Evolutionary conservation across 805 yeast species (phyloP).

Genomic region (Candida vartiovaarae): DNA sequence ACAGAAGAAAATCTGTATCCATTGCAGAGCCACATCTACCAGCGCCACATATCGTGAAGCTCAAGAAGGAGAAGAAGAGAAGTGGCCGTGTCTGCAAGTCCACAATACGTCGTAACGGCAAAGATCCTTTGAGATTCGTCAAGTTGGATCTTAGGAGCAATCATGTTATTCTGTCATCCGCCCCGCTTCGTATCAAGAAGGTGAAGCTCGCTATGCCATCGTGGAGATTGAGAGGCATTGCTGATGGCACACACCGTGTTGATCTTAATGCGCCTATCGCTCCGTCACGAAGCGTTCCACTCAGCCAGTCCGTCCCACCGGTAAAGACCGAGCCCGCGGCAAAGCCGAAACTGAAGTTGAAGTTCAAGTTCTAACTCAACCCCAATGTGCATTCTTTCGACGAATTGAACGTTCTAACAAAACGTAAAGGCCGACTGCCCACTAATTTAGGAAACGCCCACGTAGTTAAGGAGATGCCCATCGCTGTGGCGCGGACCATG

Average conservation of each 20-base stretch:
- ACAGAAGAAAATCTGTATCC: background rate
- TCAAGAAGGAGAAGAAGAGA: background rate
- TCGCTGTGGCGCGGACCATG: no score
- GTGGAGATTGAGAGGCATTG: conserved; percentile 1
- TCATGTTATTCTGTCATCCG: conserved; percentile 34
- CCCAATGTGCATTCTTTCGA: background rate
- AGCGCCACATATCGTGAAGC: background rate
- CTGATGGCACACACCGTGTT: background rate
- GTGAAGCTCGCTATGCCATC: conserved; percentile 6
- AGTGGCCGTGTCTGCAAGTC: conserved; percentile 5
- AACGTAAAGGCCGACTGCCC: no score
- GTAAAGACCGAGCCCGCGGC: background rate
- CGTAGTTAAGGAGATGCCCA: no score
- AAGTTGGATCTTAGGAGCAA: conserved; percentile 31
- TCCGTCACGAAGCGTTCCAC: background rate
- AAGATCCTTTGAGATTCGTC: conserved; percentile 35
- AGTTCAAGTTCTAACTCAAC: conserved; percentile 2
- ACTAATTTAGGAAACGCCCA: no score
- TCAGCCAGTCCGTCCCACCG: no score
- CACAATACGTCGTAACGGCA: conserved; percentile 14
- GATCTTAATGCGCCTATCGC: background rate
- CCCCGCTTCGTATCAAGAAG: conserved; percentile 28
- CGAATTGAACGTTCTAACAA: no score
- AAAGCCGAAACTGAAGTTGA: conserved; percentile 14
- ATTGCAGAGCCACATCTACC: background rate